Evolutionary conservation across 495 filamentous ascomycete species (phyloP), one percentile per base, ranked within the genome.

Genomic region (Aspergillus affinis): DNA sequence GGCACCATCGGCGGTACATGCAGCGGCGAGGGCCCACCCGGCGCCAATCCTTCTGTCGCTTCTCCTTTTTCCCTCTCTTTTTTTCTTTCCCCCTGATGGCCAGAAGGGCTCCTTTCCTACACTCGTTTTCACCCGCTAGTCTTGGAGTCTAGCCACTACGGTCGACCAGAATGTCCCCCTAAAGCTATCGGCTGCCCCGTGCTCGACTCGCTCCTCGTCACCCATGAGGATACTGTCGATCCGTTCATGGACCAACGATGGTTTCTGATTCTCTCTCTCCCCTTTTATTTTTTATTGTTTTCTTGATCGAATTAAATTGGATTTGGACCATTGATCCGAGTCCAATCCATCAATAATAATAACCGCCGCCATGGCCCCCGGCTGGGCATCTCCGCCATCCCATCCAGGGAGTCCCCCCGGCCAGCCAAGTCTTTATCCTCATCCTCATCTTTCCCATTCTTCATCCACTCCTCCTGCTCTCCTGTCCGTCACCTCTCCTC

Each of bases 191-290:
- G 29, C 55, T 20, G 49, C 50, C 49, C 50, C 57, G 57, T 54
- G 49, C 56, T 48, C 58, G 51, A n/a, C 26, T 23, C 21, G 49
- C 57, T 59, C 49, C 32, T 54, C 19, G 54, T 58, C 62, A 49
- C 32, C 59, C 63, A 65, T 68, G 65, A 63, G 51, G 62, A 47
- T n/a, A 53, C 54, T 45, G 65, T 61, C 65, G 65, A 68, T 68
- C 65, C 61, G 46, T 60, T 55, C 64, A 55, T 63, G 63, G 64
- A 63, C 61, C 61, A 62, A 57, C 48, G 56, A 58, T 23, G 55
- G 61, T 58, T 59, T 63, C 54, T 63, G 61, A 63, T 63, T 55
- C 57, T 53, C 60, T 32, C 48, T 55, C 54, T 56, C 56, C 32
- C 47, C 58, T 60, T 63, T 62, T 53, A 48, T 46, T 54, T 30